These are phyloP conservation scores for Wallacemonas rigidus DNA, from an alignment of 208 protist genomes.

Conservation along the genomic window DNA sequence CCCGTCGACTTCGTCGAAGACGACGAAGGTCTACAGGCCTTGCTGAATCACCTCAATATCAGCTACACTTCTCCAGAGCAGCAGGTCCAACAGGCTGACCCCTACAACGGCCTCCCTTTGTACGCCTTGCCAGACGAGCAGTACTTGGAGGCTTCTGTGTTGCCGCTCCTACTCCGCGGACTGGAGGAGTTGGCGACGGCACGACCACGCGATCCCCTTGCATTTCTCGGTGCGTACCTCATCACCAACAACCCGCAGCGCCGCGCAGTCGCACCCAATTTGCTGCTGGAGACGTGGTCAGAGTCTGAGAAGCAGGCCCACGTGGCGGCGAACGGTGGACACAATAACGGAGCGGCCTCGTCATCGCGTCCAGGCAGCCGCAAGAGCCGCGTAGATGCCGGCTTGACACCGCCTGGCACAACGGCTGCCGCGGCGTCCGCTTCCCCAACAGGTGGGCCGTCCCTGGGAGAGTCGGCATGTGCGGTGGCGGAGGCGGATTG, in stretches of 20 bases:
- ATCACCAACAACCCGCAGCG: slow-evolving; percentile 86
- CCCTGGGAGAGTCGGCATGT: not conserved
- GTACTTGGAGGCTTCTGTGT: slow-evolving; percentile 79
- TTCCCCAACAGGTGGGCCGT: not conserved
- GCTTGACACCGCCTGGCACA: not conserved
- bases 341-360: not conserved
- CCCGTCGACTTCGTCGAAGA: slow-evolving; percentile 13
- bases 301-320: slow-evolving; percentile 26
- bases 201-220: slow-evolving; percentile 75
- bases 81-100: slow-evolving; percentile 16
- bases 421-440: not conserved
- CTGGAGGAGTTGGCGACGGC: slow-evolving; percentile 68
- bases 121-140: slow-evolving; percentile 72
- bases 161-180: slow-evolving; percentile 78
- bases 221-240: slow-evolving; percentile 83
- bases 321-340: not conserved
- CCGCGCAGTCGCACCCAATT: slow-evolving; percentile 6
- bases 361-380: slow-evolving; percentile 8
- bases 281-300: slow-evolving; percentile 17
- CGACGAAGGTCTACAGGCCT: slow-evolving; percentile 15
- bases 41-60: slow-evolving; percentile 15
- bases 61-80: slow-evolving; percentile 13
- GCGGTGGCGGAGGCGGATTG: not conserved
- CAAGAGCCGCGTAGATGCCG: slow-evolving; percentile 7
- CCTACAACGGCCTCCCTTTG: slow-evolving; percentile 39